Evolutionary conservation across 768 basidiomycete genomes (phyloP), one percentile per base, ranked within the genome.

Genomic region (Leccinum uliginosum): DNA sequence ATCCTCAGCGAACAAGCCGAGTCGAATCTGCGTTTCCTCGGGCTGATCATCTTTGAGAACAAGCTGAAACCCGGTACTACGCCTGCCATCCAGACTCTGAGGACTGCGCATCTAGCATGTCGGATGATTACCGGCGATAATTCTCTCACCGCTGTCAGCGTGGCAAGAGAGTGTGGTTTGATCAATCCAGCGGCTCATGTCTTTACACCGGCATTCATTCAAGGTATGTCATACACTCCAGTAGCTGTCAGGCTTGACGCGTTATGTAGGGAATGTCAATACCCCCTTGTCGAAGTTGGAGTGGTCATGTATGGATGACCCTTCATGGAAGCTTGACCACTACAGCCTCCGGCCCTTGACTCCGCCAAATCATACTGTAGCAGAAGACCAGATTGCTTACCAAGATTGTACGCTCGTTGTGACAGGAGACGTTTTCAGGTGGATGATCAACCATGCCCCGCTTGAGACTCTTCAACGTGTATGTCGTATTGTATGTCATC

Each of bases 51-150:
- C 58, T 99, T 99, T 65, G 97, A 99, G 72, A 99, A 99, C 75
- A 91, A 96, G 74, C 76, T 99, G 58, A 99, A 99, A 66, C 84
- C 89, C 4, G 93, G 90, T 8, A 98, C 96, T 0, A 78, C 91
- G 0, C 88, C 93, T 30, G 93, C 90, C 7, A 97, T 99, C 46
- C 88, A 93, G 58, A 86, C 86, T 1, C 79, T 99, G 15, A 86
- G 94, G 52, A 79, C 82, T 2, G 97, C 97, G 1, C 93, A 98
- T 74, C 74, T 99, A 35, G 90, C 93, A 19, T 95, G 93, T 65
- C 80, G 95, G 61, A 98, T 99, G 97, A 95, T 97, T 51, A 99
- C 97, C 1, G 97, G 97, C 10, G 97, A 99, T 67, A 99, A 99
- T 61, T 87, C 94, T 30, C 78, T 97, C 40, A 99, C 97, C 6